Base-by-base conservation (phyloP, 2,329 filamentous ascomycete species). In the Neoascochyta sp. region DNA sequence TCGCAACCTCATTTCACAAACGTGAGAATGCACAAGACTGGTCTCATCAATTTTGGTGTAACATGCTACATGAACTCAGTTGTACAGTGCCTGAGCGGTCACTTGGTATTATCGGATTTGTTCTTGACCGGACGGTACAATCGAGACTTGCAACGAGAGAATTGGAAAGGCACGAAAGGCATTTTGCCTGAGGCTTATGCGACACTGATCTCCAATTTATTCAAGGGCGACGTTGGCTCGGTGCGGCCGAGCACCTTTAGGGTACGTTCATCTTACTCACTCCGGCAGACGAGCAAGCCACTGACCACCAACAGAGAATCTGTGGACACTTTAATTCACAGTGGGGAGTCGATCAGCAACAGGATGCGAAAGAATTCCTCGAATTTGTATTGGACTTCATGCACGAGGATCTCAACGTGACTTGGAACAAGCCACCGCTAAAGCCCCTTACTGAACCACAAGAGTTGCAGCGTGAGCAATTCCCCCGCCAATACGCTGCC, bases 51-150 rank as follows among this genome's bases (percentile, higher is more conserved):
- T 48, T 85, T 87, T 22, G 78, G 80, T 1, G 81, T 83, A 25
- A 89, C 84, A 44, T 95, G 90, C 59, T 95, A 95, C 56, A 88
- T 92, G 71, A 95, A 95, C 62, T 82, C 86, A n/a, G 81, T 82
- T 0, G 70, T 96, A 15, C 90, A 96, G 62, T 84, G 83, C 38
- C 67, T 95, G 11, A 83, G 85, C 36, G 82, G 81, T 2, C 90
- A 88, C 1, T 66, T 73, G 7, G 68, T 72, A 11, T 62, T 82
- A 22, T 76, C 74, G 55, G 76, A 54, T 64, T 78, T 65, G 74
- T 95, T 74, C 68, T 76, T 64, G 57, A 79, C 65, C 68, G 82
- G 68, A 54, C 83, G 55, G 52, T 86, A 64, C 64, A 75, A 57
- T 47, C 69, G 56, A 51, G 74, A 63, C 72, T 76, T 83, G 46